A percentile compares a stretch with the other conserved stretches of the same genome.
Conservation (phyloP, 176 grass and related monocot species). For the Carex myosuroides region DNA sequence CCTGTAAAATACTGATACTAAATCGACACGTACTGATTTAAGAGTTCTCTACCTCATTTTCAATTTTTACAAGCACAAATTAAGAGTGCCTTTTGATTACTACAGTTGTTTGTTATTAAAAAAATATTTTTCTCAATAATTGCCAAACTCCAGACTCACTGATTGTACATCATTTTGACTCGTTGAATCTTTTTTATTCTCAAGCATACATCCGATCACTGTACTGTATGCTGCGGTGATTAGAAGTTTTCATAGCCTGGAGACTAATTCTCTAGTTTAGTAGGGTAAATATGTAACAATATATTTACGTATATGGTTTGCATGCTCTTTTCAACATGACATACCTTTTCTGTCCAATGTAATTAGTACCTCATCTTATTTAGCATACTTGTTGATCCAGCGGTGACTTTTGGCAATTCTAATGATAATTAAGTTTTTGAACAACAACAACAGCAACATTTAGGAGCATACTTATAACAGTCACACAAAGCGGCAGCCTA, state of each 20-base stretch:
- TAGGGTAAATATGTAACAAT: not conserved
- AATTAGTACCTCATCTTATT: too few species aligned
- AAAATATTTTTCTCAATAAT: not conserved
- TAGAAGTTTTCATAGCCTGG: not conserved
- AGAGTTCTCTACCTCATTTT: not conserved
- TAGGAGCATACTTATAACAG: not conserved
- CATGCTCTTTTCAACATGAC: not conserved
- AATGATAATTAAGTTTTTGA: not conserved
- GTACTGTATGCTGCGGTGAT: not conserved
- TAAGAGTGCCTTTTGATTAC: not conserved
- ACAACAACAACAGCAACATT: not conserved
- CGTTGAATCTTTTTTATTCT: not conserved
- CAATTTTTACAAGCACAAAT: not conserved
- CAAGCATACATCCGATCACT: not conserved
- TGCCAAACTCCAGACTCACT: not conserved
- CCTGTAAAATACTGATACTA: not conserved
- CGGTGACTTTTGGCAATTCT: not conserved
- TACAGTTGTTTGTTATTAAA: not conserved
- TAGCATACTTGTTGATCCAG: not conserved
- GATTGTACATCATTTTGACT: constrained; percentile 1
- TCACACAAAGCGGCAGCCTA: not conserved
- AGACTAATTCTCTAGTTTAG: not conserved
- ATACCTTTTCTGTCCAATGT: too few species aligned
- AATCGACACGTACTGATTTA: not conserved
- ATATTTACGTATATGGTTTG: not conserved